phyloP scores from a whole-genome alignment of 2,329 filamentous ascomycete genomes.

The Cadophora malorum region DNA sequence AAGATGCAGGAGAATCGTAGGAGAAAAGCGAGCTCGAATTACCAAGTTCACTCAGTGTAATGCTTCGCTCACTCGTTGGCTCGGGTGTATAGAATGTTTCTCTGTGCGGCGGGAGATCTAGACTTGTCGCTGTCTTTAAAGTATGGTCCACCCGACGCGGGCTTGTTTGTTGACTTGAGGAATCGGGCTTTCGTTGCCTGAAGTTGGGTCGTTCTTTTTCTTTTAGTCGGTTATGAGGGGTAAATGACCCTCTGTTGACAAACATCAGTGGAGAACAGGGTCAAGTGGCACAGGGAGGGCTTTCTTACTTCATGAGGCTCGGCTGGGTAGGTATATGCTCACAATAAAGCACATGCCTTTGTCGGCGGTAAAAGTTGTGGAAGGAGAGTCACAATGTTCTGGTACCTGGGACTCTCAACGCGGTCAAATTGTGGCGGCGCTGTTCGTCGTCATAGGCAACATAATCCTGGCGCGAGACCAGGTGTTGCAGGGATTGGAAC shows the following conservation, averaged over 20 bases:
- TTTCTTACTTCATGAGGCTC: constrained; percentile 30
- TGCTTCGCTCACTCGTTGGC: constrained; percentile 24
- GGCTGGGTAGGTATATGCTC: not conserved
- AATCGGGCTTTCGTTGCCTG: constrained; percentile 20
- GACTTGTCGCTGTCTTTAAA: constrained; percentile 4
- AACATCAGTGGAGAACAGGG: constrained; percentile 13
- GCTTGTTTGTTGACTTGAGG: constrained; percentile 27
- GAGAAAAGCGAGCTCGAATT: constrained; percentile 45
- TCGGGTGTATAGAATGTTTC: constrained; percentile 20
- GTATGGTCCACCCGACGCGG: not conserved
- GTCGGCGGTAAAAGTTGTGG: not conserved
- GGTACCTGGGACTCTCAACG: constrained; percentile 4
- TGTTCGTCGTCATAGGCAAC: constrained; percentile 30
- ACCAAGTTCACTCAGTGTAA: constrained; percentile 41
- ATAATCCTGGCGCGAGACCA: not conserved
- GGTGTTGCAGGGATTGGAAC: not conserved
- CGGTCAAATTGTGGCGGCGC: constrained; percentile 6
- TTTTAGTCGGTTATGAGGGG: constrained; percentile 35
- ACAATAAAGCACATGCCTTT: not conserved
- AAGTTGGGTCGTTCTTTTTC: constrained; percentile 30
- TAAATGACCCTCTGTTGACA: constrained; percentile 31
- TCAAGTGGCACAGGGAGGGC: not conserved
- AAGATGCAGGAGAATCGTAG: constrained; percentile 31
- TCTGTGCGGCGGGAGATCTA: constrained; percentile 20
- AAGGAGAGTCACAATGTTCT: not conserved